Evolutionary conservation across 495 filamentous ascomycete genomes (phyloP).

Genomic region (Penicillium riverlandense): DNA sequence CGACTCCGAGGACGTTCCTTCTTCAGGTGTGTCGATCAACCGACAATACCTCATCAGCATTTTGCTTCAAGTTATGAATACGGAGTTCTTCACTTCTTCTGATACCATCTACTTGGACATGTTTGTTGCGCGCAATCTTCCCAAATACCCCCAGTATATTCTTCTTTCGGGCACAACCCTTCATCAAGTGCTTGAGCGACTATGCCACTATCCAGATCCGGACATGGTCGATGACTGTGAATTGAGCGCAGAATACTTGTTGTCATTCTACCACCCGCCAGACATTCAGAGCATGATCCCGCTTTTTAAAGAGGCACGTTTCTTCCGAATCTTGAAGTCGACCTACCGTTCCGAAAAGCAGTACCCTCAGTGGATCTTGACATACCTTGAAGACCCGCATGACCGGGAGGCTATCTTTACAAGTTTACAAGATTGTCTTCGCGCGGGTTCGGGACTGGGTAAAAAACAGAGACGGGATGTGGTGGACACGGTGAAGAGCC

Average conservation of each 20-base stretch:
- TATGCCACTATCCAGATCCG: slow-evolving; percentile 74
- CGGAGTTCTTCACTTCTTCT: slow-evolving; percentile 59
- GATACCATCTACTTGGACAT: slow-evolving; percentile 95
- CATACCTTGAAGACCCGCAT: slow-evolving; percentile 80
- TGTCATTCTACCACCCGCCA: slow-evolving; percentile 88
- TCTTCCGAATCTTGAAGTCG: slow-evolving; percentile 89
- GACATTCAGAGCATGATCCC: slow-evolving; percentile 70
- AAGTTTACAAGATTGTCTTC: slow-evolving; percentile 74
- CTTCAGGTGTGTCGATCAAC: slow-evolving; percentile 62
- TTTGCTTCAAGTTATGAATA: slow-evolving; percentile 78
- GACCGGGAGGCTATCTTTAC: slow-evolving; percentile 67
- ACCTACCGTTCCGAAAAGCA: slow-evolving; percentile 76
- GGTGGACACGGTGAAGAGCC: slow-evolving; percentile 58
- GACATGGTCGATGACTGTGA: slow-evolving; percentile 92
- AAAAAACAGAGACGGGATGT: slow-evolving; percentile 73
- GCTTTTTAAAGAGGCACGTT: slow-evolving; percentile 70
- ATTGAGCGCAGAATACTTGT: slow-evolving; percentile 87
- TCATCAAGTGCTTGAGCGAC: slow-evolving; percentile 68
- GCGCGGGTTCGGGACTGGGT: slow-evolving; percentile 58
- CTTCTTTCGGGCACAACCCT: slow-evolving; percentile 79
- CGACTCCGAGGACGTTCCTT: slow-evolving; percentile 23
- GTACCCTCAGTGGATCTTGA: slow-evolving; percentile 68
- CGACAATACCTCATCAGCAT: slow-evolving; percentile 88
- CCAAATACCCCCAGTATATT: slow-evolving; percentile 95
- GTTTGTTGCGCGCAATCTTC: slow-evolving; percentile 93